Evolutionary conservation across 768 basidiomycete species (phyloP).

Genomic region (Trametes maxima): DNA sequence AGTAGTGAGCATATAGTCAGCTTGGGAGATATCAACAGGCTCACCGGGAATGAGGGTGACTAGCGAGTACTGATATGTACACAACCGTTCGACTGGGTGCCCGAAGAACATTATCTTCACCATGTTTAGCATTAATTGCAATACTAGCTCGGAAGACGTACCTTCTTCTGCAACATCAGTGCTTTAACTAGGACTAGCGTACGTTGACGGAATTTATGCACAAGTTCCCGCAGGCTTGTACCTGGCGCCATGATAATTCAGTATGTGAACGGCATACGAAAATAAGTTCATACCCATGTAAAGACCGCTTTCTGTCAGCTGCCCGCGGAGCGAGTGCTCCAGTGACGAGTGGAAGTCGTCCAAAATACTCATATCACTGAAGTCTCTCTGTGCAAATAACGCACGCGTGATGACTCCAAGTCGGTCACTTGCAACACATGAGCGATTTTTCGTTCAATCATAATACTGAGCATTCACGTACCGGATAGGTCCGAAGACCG

Average conservation of each 20-base stretch:
- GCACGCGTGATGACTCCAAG: conserved; percentile 93
- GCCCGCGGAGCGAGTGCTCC: conserved; percentile 71
- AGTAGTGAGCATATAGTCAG: not conserved
- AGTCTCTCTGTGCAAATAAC: conserved; percentile 73
- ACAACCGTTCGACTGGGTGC: conserved; percentile 92
- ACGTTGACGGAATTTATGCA: conserved; percentile 91
- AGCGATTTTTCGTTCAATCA: not conserved
- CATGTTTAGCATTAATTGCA: not conserved
- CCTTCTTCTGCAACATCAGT: conserved; percentile 90
- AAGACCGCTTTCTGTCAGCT: conserved; percentile 89
- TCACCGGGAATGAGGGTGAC: conserved; percentile 88
- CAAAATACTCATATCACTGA: conserved; percentile 84
- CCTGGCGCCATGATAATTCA: conserved; percentile 41
- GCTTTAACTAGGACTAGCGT: conserved; percentile 94
- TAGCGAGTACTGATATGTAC: conserved; percentile 98
- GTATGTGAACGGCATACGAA: not conserved
- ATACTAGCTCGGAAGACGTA: conserved; percentile 37
- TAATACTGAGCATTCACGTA: conserved; percentile 27
- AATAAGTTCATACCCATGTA: conserved; percentile 78
- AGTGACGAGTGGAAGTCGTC: conserved; percentile 83
- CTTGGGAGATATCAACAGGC: conserved; percentile 17
- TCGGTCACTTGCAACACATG: conserved; percentile 62
- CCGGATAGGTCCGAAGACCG: conserved; percentile 94
- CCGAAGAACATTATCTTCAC: conserved; percentile 94
- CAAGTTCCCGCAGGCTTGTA: conserved; percentile 83